Conservation (phyloP, 2,329 filamentous ascomycete genomes). For the Penicillium sp. region DNA sequence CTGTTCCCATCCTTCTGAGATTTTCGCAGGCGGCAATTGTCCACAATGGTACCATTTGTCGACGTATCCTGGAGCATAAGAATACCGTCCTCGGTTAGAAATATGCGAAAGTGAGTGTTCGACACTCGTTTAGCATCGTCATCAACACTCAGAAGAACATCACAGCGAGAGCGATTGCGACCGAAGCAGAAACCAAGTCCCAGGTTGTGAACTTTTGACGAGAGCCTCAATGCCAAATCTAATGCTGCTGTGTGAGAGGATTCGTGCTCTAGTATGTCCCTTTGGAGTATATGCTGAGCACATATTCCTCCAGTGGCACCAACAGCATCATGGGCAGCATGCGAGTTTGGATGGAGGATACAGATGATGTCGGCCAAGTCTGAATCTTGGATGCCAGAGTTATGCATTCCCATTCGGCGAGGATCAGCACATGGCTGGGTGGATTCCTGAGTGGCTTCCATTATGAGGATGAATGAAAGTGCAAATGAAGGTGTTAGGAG, state of each 20-base stretch:
- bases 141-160: conserved; percentile 67
- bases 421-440: conserved; percentile 83
- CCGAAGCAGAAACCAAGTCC: conserved; percentile 81
- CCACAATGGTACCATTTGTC: conserved; percentile 92
- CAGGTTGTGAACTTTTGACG: conserved; percentile 68
- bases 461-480: conserved; percentile 16
- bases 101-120: conserved; percentile 95
- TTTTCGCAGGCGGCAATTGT: conserved; percentile 66
- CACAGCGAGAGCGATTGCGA: conserved; percentile 69
- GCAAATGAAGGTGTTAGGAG: conserved; percentile 16
- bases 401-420: conserved; percentile 73
- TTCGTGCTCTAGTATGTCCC: conserved; percentile 46
- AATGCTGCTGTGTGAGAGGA: conserved; percentile 34
- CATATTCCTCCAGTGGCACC: conserved; percentile 51
- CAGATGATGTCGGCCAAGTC: conserved; percentile 88
- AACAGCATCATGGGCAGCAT: conserved; percentile 71
- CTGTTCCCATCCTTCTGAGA: conserved; percentile 46
- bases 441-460: conserved; percentile 58
- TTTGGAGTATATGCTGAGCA: conserved; percentile 63
- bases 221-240: conserved; percentile 79
- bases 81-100: conserved; percentile 77
- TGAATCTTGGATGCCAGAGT: conserved; percentile 77
- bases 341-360: conserved; percentile 77
- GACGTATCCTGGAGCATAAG: conserved; percentile 93
- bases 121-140: conserved; percentile 75